These are phyloP conservation scores for Ambrosia artemisiifolia DNA, from an alignment of 129 eudicot genomes.

Conservation along the genomic window DNA sequence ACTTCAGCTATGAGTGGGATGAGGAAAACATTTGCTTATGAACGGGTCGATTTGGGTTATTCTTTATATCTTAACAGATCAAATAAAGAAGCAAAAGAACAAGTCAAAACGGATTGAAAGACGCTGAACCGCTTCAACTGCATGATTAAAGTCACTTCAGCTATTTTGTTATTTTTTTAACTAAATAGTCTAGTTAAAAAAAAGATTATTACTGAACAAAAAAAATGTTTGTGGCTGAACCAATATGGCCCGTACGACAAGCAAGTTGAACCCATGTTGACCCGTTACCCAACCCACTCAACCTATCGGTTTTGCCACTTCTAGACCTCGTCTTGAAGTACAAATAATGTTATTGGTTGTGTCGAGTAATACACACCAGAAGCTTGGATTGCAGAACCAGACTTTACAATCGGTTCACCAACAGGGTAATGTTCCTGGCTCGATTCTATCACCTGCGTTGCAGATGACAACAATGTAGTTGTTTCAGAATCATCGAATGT, in stretches of 20 bases:
- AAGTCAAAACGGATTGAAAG: neutral
- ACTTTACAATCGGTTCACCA: conserved; percentile 70
- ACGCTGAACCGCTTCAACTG: conserved; percentile 85
- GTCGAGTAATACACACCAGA: conserved; percentile 60
- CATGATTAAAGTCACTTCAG: conserved; percentile 8
- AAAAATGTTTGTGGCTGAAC: neutral
- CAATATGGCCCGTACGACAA: neutral
- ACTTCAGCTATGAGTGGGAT: neutral
- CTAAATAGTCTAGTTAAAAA: neutral
- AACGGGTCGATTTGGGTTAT: neutral
- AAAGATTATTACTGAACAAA: neutral
- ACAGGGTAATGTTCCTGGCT: conserved; percentile 67
- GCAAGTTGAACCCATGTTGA: neutral
- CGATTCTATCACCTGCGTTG: conserved; percentile 66
- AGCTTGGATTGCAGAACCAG: conserved; percentile 89
- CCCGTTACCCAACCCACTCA: neutral
- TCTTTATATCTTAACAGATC: neutral
- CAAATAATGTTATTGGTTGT: neutral
- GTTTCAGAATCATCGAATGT: conserved; percentile 14
- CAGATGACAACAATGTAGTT: conserved; percentile 51
- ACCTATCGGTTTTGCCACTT: neutral
- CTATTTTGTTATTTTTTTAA: no score
- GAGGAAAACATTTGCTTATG: neutral
- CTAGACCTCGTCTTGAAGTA: neutral
- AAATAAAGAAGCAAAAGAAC: neutral